Evolutionary conservation across 768 basidiomycete species (phyloP), one percentile per base, ranked within the genome.

Genomic region (Tylopilus vinaceipallidus): DNA sequence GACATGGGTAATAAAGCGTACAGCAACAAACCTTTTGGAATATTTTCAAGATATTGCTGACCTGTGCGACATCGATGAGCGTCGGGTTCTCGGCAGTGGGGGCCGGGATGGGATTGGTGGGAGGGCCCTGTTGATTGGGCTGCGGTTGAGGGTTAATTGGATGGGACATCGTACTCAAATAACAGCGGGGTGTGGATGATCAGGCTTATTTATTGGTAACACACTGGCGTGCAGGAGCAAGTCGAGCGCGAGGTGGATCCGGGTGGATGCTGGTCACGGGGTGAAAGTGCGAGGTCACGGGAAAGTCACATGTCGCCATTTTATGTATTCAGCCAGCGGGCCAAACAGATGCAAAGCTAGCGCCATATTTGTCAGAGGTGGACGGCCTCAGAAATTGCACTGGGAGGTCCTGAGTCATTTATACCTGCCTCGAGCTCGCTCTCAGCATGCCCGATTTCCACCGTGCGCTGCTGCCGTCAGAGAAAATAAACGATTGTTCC

Each of bases 11-110:
- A 20, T 6, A 26, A 37, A 35, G 36, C 13, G 13, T 2, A 48
- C 33, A 26, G 68, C 72, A 7, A 69, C 73, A 3, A 7, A 83
- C 83, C 75, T 84, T 82, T 56, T 66, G 74, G 42, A 83, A 78
- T 23, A 82, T 75, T 47, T 82, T 80, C 20, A 88, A 67, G 26
- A 88, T 65, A 42, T 68, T 77, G 67, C 82, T 73, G 46, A 88
- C 73, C 66, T 86, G 84, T 27, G 72, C 71, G 19, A 76, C 72
- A 60, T 82, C 79, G 41, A 85, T 47, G 56, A 52, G 45, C 34
- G 45, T 13, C 0, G 53, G 1, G 11, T 37, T 35, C 14, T 67
- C 63, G 1, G 32, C 23, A 24, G 17, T 16, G 0, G 60, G 44
- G 5, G 40, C 14, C 13, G 58, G 36, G 4, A 49, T 54, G 45